Evolutionary conservation across 1,139 yeast genomes (phyloP).

Genomic region (Kazachstania sp.): DNA sequence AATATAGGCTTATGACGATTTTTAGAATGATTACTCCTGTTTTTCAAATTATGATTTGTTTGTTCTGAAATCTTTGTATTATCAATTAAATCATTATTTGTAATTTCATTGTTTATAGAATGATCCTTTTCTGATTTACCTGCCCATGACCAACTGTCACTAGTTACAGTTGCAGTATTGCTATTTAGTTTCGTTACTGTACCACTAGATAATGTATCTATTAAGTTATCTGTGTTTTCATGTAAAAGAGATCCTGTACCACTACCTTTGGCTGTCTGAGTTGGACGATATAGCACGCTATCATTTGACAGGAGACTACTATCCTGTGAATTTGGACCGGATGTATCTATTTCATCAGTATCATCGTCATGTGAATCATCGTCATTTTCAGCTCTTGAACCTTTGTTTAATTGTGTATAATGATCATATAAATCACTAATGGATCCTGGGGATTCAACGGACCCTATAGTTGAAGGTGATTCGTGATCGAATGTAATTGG

Average conservation of each 20-base stretch:
- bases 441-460: slow-evolving; percentile 9
- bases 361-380: slow-evolving; percentile 4
- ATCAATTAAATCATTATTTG: slow-evolving; percentile 1
- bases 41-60: slow-evolving; percentile 4
- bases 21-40: slow-evolving; percentile 20
- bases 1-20: slow-evolving; percentile 19
- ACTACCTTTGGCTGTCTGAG: neutral
- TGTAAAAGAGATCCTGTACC: neutral
- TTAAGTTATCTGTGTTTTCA: neutral
- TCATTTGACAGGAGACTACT: slow-evolving; percentile 10
- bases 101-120: too few relatives aligned
- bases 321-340: slow-evolving; percentile 7
- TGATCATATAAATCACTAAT: slow-evolving; percentile 22
- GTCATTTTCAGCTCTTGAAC: slow-evolving; percentile 13
- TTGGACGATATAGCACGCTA: slow-evolving; percentile 9
- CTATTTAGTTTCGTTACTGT: neutral
- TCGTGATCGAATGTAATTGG: neutral
- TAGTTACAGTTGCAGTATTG: neutral
- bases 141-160: slow-evolving; percentile 8
- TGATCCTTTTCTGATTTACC: slow-evolving; percentile 1
- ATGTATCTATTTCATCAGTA: slow-evolving; percentile 1
- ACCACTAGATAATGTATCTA: neutral
- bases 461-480: neutral
- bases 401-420: slow-evolving; percentile 19
- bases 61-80: neutral